These are phyloP conservation scores for Naegleria fowleri DNA, from an alignment of 208 protist genomes.

Conservation along the genomic window DNA sequence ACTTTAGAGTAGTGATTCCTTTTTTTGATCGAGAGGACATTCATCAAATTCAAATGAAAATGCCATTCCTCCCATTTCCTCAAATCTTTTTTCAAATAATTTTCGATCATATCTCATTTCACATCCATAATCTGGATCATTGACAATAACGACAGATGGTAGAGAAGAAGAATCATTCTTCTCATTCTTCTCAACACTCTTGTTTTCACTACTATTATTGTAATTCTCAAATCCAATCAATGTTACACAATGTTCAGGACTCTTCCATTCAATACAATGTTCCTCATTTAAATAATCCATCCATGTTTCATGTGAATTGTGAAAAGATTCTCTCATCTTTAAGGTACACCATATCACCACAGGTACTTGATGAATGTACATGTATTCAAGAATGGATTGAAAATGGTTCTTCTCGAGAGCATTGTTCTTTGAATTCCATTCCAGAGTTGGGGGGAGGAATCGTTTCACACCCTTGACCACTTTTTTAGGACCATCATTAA, in stretches of 20 bases:
- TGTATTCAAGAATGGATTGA: neutral
- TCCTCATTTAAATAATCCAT: neutral
- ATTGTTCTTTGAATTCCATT: too few relatives aligned
- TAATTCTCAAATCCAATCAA: neutral
- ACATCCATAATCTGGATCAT: neutral
- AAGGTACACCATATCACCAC: neutral
- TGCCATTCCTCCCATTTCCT: neutral
- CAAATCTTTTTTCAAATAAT: neutral
- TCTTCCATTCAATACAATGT: neutral
- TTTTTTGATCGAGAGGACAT: too few relatives aligned
- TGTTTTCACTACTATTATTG: neutral
- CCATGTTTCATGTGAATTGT: neutral
- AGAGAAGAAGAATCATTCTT: too few relatives aligned
- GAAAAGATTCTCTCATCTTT: neutral
- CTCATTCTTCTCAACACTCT: too few relatives aligned
- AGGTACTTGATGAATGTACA: neutral
- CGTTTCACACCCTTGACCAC: neutral
- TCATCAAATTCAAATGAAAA: neutral
- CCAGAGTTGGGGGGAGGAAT: neutral
- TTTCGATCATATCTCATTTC: neutral
- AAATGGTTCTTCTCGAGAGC: too few relatives aligned
- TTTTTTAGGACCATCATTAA: neutral
- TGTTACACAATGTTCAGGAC: neutral
- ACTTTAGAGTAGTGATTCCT: too few relatives aligned
- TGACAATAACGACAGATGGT: neutral